Evolutionary conservation across 306 rosid species (phyloP), one percentile per base, ranked within the genome.

Genomic region (Begonia fuchsioides): DNA sequence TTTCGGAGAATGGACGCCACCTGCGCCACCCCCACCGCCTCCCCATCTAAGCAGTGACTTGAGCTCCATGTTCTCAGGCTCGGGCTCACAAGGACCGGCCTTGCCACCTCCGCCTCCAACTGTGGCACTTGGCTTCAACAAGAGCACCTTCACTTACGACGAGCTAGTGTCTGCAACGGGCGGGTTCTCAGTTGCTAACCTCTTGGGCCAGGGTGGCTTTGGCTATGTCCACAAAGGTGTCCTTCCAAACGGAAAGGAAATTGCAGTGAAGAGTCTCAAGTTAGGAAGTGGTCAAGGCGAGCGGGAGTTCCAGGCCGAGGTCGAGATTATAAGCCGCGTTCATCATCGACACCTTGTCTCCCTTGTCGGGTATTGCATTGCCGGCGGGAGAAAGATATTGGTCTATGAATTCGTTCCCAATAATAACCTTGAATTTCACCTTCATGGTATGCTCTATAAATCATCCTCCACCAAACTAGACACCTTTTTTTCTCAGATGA

Each of bases 331-430:
- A 9, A 88, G 97, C 41, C 86, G 93, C 11, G 97, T 88, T 18
- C 97, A 84, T 55, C 97, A 88, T 56, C 97, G 95, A 15, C 81
- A 88, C 64, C 78, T 88, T 10, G 97, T 88, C 1, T 84, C 97
- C 1, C 93, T 88, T 13, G 95, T 80, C 18, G 97, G 97, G 6
- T 74, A 81, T 40, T 78, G 86, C 66, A 47, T 88, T 19, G 32
- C 78, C 1, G 80, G 72, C 0, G 61, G 50, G 0, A 43, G 53
- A 12, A 88, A 67, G 53, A 17, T 81, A 18, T 53, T 88, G 53
- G 93, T 88, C 1, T 88, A 81, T 56, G 97, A 88, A 50, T 88
- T 66, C 53, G 78, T 88, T 10, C 90, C 95, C 14, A 88, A 88
- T 66, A 72, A 76, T 58, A 84, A 71, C 45, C 76, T 88, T 50